These are phyloP conservation scores for Candida incommunis DNA, from an alignment of 805 yeast genomes.

Conservation along the genomic window DNA sequence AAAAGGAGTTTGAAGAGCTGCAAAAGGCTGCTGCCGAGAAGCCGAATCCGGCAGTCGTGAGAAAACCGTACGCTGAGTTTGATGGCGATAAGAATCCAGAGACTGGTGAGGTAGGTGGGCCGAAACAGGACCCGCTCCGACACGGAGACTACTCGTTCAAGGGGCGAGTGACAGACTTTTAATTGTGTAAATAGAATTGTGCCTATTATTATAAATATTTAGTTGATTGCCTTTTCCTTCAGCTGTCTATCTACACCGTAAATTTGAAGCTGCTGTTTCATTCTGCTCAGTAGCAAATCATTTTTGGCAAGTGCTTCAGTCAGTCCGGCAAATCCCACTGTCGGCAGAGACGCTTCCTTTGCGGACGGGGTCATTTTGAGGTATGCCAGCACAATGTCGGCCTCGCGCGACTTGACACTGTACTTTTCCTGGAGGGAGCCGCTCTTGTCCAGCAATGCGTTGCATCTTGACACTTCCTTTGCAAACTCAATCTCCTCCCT, in stretches of 20 bases:
- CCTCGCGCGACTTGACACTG: conserved; percentile 7
- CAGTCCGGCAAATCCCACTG: conserved; percentile 6
- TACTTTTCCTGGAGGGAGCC: background rate
- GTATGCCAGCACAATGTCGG: conserved; percentile 10
- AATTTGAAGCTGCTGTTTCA: background rate
- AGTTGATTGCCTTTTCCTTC: background rate
- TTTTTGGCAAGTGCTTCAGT: conserved; percentile 3
- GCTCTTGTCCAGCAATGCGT: conserved; percentile 10
- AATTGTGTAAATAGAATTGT: conserved; percentile 10
- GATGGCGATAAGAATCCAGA: conserved; percentile 87
- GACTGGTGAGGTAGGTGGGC: conserved; percentile 95
- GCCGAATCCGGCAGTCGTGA: conserved; percentile 50
- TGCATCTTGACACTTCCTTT: conserved; percentile 27
- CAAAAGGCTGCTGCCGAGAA: conserved; percentile 62
- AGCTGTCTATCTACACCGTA: background rate
- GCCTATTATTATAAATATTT: background rate
- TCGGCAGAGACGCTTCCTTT: conserved; percentile 4
- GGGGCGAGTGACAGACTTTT: conserved; percentile 94
- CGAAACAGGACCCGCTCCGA: conserved; percentile 88
- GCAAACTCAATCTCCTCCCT: conserved; percentile 33
- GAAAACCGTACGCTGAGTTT: conserved; percentile 81
- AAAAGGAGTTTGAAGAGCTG: conserved; percentile 80
- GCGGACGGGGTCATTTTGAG: conserved; percentile 2
- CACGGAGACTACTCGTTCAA: conserved; percentile 91
- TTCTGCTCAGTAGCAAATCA: background rate